Conservation (phyloP, 495 filamentous ascomycete genomes). For the Annulohypoxylon moriforme region DNA sequence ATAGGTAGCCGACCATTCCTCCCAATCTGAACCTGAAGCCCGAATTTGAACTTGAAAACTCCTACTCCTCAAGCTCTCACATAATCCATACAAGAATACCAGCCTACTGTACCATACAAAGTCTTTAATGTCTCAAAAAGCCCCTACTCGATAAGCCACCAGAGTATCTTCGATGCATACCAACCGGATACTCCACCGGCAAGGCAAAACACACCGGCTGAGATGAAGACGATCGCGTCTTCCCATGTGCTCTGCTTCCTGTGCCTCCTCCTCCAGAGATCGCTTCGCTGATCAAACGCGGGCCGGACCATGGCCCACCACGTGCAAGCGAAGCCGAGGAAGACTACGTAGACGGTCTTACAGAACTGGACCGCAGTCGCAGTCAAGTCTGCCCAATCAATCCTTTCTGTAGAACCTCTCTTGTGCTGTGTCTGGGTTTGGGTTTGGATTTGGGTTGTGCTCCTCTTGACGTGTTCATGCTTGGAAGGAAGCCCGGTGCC, state of each 20-base stretch:
- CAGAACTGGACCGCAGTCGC: constrained; percentile 18
- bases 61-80: background rate
- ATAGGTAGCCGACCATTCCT: constrained; percentile 1
- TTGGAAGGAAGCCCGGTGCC: constrained; percentile 33
- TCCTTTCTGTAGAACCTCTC: background rate
- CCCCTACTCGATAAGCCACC: constrained; percentile 24
- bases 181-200: constrained; percentile 27
- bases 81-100: constrained; percentile 28
- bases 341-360: constrained; percentile 29
- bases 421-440: constrained; percentile 8
- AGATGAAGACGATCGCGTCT: constrained; percentile 39
- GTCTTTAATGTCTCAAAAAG: background rate
- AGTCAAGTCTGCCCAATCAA: background rate
- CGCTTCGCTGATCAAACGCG: constrained; percentile 46
- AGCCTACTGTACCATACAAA: constrained; percentile 10
- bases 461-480: constrained; percentile 17
- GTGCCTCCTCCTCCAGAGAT: constrained; percentile 43
- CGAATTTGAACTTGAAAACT: background rate
- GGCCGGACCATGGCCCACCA: constrained; percentile 45
- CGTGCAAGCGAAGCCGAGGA: constrained; percentile 34
- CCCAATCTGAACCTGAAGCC: background rate
- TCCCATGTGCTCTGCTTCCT: constrained; percentile 42
- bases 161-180: constrained; percentile 23
- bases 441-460: constrained; percentile 1
- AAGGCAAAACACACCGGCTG: constrained; percentile 37